These are phyloP conservation scores for Hypomontagnella monticulosa DNA, from an alignment of 495 filamentous ascomycete species.

Conservation along the genomic window DNA sequence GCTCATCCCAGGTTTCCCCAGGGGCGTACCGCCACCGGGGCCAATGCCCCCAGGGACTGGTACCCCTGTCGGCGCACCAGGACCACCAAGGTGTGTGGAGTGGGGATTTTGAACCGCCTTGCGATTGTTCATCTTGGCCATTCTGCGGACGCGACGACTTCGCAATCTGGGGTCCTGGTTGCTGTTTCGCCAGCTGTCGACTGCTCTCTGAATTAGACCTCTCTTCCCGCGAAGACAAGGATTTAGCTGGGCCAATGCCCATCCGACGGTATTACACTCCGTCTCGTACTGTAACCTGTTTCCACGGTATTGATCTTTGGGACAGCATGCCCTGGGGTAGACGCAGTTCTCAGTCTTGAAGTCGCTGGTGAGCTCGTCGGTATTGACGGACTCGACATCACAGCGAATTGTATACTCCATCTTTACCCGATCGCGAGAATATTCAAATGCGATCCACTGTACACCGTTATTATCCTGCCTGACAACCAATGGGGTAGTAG, in stretches of 20 bases:
- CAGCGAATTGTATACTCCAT: slow-evolving; percentile 99
- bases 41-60: slow-evolving; percentile 56
- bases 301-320: slow-evolving; percentile 93
- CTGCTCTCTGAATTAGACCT: slow-evolving; percentile 93
- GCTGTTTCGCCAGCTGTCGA: slow-evolving; percentile 99
- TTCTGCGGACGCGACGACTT: slow-evolving; percentile 88
- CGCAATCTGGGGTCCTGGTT: slow-evolving; percentile 93
- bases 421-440: slow-evolving; percentile 96
- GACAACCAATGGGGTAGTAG: slow-evolving; percentile 93
- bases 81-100: slow-evolving; percentile 57
- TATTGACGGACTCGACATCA: slow-evolving; percentile 95
- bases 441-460: slow-evolving; percentile 99
- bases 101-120: slow-evolving; percentile 67
- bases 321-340: slow-evolving; percentile 93
- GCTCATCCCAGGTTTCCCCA: slow-evolving; percentile 66
- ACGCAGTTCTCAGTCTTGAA: slow-evolving; percentile 99
- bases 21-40: slow-evolving; percentile 55
- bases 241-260: slow-evolving; percentile 94
- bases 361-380: slow-evolving; percentile 81
- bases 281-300: slow-evolving; percentile 97
- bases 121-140: slow-evolving; percentile 93
- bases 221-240: slow-evolving; percentile 89
- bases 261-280: slow-evolving; percentile 97
- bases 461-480: slow-evolving; percentile 96
- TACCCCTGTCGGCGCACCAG: slow-evolving; percentile 65